Percentiles rank a stretch among this genome's conserved stretches.
Conservation (phyloP, 768 basidiomycete genomes). For the Trametes maxima region DNA sequence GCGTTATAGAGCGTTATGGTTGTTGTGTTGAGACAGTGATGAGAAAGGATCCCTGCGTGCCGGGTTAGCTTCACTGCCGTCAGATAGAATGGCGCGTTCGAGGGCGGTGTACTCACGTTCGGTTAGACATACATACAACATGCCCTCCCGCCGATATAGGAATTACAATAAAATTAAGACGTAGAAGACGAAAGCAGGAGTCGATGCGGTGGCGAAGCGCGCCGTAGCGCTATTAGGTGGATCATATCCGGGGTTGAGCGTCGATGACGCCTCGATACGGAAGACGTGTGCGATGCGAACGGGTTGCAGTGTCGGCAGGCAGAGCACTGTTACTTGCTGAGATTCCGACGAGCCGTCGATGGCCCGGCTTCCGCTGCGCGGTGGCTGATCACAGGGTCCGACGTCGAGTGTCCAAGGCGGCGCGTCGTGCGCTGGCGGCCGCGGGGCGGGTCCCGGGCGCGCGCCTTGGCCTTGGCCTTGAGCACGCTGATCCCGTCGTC, state of each 20-base stretch:
- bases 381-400: constrained; percentile 29
- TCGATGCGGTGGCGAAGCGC: constrained; percentile 2
- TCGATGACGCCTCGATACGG: background rate
- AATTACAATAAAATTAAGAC: constrained; percentile 26
- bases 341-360: constrained; percentile 18
- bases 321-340: constrained; percentile 19
- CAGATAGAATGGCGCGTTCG: background rate
- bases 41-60: background rate
- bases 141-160: constrained; percentile 17
- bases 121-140: constrained; percentile 19
- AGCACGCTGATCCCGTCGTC: constrained; percentile 16
- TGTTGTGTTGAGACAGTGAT: background rate
- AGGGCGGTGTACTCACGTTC: constrained; percentile 3
- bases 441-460: constrained; percentile 24
- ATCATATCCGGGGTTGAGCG: constrained; percentile 7
- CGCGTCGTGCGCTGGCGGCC: constrained; percentile 31
- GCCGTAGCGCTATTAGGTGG: constrained; percentile 15
- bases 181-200: constrained; percentile 9
- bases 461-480: constrained; percentile 21
- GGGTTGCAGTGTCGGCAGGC: background rate
- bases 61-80: background rate
- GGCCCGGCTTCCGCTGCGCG: constrained; percentile 22
- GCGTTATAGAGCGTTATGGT: constrained; percentile 9
- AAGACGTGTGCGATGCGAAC: background rate
- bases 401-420: constrained; percentile 33